Percentiles rank a stretch among this genome's conserved stretches.
Conservation (phyloP, 305 asterid genomes). For the Ilex paraguariensis region DNA sequence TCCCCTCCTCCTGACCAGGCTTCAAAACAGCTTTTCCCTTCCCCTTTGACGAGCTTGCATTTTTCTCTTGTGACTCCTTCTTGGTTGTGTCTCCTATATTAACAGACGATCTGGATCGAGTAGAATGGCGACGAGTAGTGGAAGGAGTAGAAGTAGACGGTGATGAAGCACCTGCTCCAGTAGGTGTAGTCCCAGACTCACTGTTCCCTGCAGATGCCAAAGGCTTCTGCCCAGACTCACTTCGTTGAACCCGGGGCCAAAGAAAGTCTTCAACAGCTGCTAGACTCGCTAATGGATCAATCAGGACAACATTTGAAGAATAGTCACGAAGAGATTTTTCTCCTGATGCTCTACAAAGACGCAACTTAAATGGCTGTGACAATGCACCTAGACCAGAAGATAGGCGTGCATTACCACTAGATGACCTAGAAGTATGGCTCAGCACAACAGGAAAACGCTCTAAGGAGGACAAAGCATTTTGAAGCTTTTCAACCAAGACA, state of each 20-base stretch:
- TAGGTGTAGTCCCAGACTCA: conserved; percentile 54
- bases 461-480: conserved; percentile 81
- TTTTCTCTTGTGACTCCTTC: conserved; percentile 50
- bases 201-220: conserved; percentile 55
- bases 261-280: conserved; percentile 96
- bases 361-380: conserved; percentile 88
- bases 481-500: conserved; percentile 82
- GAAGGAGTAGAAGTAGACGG: conserved; percentile 67
- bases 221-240: conserved; percentile 72
- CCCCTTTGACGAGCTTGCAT: conserved; percentile 62
- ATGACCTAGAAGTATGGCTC: conserved; percentile 84
- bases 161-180: conserved; percentile 44
- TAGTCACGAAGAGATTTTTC: conserved; percentile 96
- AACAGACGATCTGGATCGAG: conserved; percentile 69
- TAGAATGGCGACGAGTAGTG: conserved; percentile 65
- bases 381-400: conserved; percentile 92
- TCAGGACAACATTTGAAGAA: conserved; percentile 87
- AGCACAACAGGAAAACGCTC: conserved; percentile 95
- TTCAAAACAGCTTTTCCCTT: conserved; percentile 93
- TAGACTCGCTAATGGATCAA: conserved; percentile 94
- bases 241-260: conserved; percentile 90
- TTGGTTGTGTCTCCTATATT: conserved; percentile 51
- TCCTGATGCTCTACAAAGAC: conserved; percentile 94
- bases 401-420: conserved; percentile 75
- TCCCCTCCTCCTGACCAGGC: conserved; percentile 53